A percentile compares a stretch with the other conserved stretches of the same genome.
Conservation (phyloP, 345 rosid species). For the Mangifera indica region DNA sequence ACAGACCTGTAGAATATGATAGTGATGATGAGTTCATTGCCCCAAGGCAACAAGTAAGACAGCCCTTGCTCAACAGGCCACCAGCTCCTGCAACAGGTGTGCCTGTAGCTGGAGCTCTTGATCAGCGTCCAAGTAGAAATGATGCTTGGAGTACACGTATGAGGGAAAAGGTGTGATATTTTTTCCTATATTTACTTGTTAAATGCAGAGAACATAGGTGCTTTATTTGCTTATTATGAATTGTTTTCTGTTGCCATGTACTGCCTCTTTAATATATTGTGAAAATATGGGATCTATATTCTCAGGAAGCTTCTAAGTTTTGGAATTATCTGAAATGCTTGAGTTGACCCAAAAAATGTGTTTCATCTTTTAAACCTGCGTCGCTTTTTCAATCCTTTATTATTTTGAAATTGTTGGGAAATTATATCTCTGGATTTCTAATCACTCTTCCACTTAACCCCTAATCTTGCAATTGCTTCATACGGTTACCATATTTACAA, state of each 20-base stretch:
- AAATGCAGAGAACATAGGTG: background rate
- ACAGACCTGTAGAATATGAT: conserved; percentile 79
- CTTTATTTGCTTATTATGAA: background rate
- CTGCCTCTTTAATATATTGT: background rate
- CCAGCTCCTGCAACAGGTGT: conserved; percentile 70
- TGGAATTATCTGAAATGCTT: background rate
- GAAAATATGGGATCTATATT: background rate
- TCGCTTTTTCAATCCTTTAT: background rate
- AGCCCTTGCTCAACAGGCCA: conserved; percentile 77
- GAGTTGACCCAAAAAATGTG: background rate
- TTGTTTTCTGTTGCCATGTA: background rate
- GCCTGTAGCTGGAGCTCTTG: conserved; percentile 75
- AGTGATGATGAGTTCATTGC: conserved; percentile 85
- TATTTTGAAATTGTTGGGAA: background rate
- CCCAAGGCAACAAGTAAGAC: conserved; percentile 78
- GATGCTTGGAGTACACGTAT: conserved; percentile 99
- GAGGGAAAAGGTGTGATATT: conserved; percentile 82
- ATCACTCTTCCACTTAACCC: background rate
- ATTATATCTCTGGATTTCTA: background rate
- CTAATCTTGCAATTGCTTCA: background rate
- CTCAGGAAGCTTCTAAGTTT: background rate
- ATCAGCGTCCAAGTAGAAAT: conserved; percentile 86
- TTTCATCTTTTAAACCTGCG: background rate
- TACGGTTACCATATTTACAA: background rate
- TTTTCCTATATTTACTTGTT: background rate